Evolutionary conservation across 140 eudicot genomes (phyloP).

Genomic region (Flaveria floridana): DNA sequence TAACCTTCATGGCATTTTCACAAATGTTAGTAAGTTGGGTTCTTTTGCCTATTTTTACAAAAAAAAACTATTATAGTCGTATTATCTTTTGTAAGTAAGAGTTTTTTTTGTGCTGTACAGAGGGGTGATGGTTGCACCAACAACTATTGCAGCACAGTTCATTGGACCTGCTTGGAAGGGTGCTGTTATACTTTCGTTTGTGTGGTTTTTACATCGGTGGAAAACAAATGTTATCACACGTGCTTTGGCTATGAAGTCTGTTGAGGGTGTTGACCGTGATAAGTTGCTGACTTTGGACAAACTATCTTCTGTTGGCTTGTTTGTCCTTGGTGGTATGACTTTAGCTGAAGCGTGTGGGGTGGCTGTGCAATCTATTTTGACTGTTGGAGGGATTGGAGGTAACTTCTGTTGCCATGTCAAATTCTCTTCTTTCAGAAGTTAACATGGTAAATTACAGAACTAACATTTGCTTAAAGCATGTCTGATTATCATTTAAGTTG

Average conservation of each 20-base stretch:
- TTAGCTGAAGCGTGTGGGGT: conserved; percentile 97
- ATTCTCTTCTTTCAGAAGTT: background rate
- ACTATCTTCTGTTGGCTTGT: conserved; percentile 80
- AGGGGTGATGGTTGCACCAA: conserved; percentile 82
- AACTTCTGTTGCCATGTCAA: conserved; percentile 21
- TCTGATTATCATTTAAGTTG: background rate
- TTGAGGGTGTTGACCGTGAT: conserved; percentile 54
- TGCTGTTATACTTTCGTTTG: conserved; percentile 66
- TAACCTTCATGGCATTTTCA: conserved; percentile 91
- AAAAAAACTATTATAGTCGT: conserved; percentile 3
- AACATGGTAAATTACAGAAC: background rate
- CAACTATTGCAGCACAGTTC: conserved; percentile 63
- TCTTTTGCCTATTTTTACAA: background rate
- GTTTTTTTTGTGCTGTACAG: conserved; percentile 39
- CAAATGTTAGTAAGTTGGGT: conserved; percentile 53
- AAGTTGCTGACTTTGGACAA: conserved; percentile 70
- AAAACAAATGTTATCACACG: conserved; percentile 76
- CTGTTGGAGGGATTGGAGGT: conserved; percentile 99
- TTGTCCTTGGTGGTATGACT: conserved; percentile 76
- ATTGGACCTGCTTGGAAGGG: conserved; percentile 79
- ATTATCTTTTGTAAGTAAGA: background rate
- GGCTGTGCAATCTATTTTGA: conserved; percentile 84
- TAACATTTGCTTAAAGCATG: conserved; percentile 13
- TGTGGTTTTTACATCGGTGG: conserved; percentile 98
- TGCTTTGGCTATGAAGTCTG: conserved; percentile 51